These are phyloP conservation scores for Amanita muscaria DNA, from an alignment of 768 basidiomycete genomes.

Conservation along the genomic window DNA sequence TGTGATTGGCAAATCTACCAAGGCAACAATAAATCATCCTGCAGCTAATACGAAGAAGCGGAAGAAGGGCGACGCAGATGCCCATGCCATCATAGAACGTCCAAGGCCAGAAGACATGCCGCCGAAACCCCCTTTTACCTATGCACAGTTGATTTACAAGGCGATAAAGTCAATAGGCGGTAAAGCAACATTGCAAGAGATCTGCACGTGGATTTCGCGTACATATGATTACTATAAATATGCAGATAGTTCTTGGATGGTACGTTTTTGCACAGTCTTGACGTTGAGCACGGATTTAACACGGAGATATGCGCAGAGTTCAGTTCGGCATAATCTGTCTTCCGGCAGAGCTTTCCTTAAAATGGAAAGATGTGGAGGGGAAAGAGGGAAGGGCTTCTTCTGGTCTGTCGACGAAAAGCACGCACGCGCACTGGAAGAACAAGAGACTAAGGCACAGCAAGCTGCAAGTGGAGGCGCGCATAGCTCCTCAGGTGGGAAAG, in stretches of 20 bases:
- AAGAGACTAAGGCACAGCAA: slow-evolving; percentile 47
- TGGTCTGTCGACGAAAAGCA: slow-evolving; percentile 83
- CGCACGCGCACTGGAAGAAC: slow-evolving; percentile 61
- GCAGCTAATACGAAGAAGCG: slow-evolving; percentile 50
- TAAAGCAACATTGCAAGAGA: slow-evolving; percentile 86
- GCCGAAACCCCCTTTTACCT: slow-evolving; percentile 83
- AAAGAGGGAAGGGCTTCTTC: slow-evolving; percentile 86
- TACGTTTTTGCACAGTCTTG: slow-evolving; percentile 29
- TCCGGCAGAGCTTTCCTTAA: slow-evolving; percentile 89
- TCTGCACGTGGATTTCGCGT: slow-evolving; percentile 85
- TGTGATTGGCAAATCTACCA: slow-evolving; percentile 40
- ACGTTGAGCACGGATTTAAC: neutral
- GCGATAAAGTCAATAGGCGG: slow-evolving; percentile 77
- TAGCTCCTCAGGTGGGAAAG: slow-evolving; percentile 21
- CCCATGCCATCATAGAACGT: slow-evolving; percentile 26
- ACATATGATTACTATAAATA: slow-evolving; percentile 87
- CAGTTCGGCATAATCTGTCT: slow-evolving; percentile 92
- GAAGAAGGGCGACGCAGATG: slow-evolving; percentile 51
- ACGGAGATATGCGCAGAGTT: slow-evolving; percentile 47
- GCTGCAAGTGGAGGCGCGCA: slow-evolving; percentile 26
- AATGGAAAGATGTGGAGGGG: slow-evolving; percentile 75
- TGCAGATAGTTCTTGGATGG: slow-evolving; percentile 90
- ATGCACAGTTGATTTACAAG: slow-evolving; percentile 85
- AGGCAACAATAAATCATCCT: slow-evolving; percentile 10
- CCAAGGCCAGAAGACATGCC: slow-evolving; percentile 71